These are phyloP conservation scores for Kuraishia molischiana DNA, from an alignment of 805 yeast genomes.

Conservation along the genomic window DNA sequence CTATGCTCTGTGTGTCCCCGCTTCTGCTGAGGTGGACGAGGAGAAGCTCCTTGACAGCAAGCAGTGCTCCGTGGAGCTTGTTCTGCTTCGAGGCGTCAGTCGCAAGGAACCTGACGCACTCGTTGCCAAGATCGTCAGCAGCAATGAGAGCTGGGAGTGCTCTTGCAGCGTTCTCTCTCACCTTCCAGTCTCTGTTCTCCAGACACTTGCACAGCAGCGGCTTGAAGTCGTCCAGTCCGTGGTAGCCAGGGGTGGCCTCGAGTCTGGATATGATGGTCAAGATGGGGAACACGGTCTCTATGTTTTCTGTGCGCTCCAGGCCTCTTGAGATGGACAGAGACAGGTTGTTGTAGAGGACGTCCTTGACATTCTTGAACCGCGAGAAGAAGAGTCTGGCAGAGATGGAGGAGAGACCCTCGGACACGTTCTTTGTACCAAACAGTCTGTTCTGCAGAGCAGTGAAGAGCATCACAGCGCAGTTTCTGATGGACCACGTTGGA, in stretches of 20 bases:
- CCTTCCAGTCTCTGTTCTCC: slow-evolving; percentile 58
- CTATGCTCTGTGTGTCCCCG: slow-evolving; percentile 4
- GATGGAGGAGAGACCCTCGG: slow-evolving; percentile 25
- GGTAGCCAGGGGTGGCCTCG: slow-evolving; percentile 47
- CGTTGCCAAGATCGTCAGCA: slow-evolving; percentile 18
- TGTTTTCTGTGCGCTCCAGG: slow-evolving; percentile 16
- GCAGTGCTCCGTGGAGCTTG: slow-evolving; percentile 46
- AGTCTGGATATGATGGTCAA: slow-evolving; percentile 63
- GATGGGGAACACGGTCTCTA: slow-evolving; percentile 67
- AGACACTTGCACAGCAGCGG: slow-evolving; percentile 39
- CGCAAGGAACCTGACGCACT: slow-evolving; percentile 17
- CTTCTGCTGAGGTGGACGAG: slow-evolving; percentile 4
- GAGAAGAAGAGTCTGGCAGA: slow-evolving; percentile 67
- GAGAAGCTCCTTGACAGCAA: slow-evolving; percentile 34
- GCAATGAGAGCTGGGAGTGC: slow-evolving; percentile 44
- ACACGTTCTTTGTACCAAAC: slow-evolving; percentile 50
- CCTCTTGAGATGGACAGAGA: slow-evolving; percentile 15
- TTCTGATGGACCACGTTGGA: slow-evolving; percentile 75
- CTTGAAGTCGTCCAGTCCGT: slow-evolving; percentile 42
- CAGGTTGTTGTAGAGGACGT: slow-evolving; percentile 35
- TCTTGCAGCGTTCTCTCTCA: slow-evolving; percentile 80
- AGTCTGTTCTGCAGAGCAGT: slow-evolving; percentile 73
- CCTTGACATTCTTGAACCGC: slow-evolving; percentile 43
- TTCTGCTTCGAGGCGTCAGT: slow-evolving; percentile 24
- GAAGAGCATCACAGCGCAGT: slow-evolving; percentile 90